Conservation (phyloP, 1,284 basidiomycete genomes). For the Malassezia vespertilionis region DNA sequence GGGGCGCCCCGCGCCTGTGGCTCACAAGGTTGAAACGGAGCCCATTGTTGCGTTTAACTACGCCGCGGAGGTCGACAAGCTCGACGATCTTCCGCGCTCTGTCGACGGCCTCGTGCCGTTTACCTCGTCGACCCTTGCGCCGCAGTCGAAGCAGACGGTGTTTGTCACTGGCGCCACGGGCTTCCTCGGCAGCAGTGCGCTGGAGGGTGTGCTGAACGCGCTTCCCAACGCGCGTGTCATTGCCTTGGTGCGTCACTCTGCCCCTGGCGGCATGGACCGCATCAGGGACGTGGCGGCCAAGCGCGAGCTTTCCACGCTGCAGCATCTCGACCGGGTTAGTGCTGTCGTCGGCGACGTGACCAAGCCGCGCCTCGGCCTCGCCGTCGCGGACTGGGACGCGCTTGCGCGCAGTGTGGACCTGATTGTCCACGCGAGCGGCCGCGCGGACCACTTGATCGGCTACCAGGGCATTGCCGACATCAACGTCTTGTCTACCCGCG, state of each 20-base stretch:
- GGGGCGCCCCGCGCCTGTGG: background rate
- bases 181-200: conserved; percentile 45
- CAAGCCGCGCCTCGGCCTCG: conserved; percentile 45
- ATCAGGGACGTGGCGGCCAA: conserved; percentile 20
- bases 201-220: conserved; percentile 35
- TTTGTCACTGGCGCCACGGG: conserved; percentile 47
- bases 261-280: conserved; percentile 39
- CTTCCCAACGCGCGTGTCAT: conserved; percentile 36
- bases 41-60: conserved; percentile 13
- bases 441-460: conserved; percentile 47
- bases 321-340: conserved; percentile 19
- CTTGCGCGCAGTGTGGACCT: conserved; percentile 35
- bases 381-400: conserved; percentile 37
- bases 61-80: conserved; percentile 17
- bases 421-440: conserved; percentile 45
- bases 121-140: background rate
- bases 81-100: conserved; percentile 15
- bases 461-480: conserved; percentile 44
- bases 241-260: conserved; percentile 46
- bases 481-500: conserved; percentile 47
- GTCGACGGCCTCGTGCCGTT: conserved; percentile 19
- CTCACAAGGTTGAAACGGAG: conserved; percentile 3
- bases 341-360: conserved; percentile 22
- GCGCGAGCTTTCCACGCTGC: conserved; percentile 11
- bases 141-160: conserved; percentile 31